Evolutionary conservation across 2,329 filamentous ascomycete species (phyloP), one percentile per base, ranked within the genome.

Genomic region (Truncatella angustata): DNA sequence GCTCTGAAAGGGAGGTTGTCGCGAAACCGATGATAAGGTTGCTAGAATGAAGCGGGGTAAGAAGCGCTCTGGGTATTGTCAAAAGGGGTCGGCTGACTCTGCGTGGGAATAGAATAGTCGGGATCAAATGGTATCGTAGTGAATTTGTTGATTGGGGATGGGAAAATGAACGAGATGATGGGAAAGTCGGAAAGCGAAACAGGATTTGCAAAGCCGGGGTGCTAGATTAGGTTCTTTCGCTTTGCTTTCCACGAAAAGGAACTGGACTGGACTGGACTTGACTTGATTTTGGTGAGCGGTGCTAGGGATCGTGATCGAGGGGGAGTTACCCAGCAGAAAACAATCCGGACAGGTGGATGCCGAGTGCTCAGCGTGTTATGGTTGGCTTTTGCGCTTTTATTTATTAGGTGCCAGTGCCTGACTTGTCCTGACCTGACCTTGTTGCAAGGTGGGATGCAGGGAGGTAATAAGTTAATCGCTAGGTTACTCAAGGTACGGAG

Each of bases 191-290:
- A 50, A 45, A 36, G 26, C 34, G 49, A 36, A 35, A 51, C 49
- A 43, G 49, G 40, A 51, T 51, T 51, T 51, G 24, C 40, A 28
- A 28, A 36, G 45, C 37, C 45, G 45, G 45, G 47, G 46, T 23
- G 12, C 35, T 50, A 36, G 35, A 40, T 42, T 42, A 50, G 47
- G 47, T 50, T 50, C 47, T 50, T n/a, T n/a, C n/a, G n/a, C n/a
- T n/a, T n/a, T n/a, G n/a, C n/a, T n/a, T n/a, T 50, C 47, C 47
- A 50, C 23, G 37, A 21, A 50, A 43, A 39, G 26, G 40, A 34
- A 18, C 20, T 26, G 20, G 32, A 26, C 44, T 47, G 28, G 44
- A 18, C n/a, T n/a, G n/a, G n/a, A n/a, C n/a, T n/a, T n/a, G n/a
- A n/a, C n/a, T n/a, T n/a, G n/a, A n/a, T n/a, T 6, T 14, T 14